phyloP scores from a whole-genome alignment of 1,139 yeast genomes.

The Hanseniaspora uvarum region DNA sequence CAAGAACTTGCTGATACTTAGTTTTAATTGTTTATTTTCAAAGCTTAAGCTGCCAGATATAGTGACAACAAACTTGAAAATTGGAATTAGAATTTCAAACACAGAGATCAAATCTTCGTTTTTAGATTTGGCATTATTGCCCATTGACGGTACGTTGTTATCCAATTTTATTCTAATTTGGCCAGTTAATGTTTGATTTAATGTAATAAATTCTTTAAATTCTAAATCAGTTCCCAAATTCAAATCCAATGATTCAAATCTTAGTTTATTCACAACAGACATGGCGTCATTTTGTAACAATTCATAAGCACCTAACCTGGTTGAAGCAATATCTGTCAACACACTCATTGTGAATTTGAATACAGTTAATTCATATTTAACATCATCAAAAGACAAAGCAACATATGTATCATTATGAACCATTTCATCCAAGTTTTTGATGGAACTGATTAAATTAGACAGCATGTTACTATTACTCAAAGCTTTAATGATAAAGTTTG shows the following conservation, averaged over 20 bases:
- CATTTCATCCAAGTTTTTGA: slow-evolving; percentile 60
- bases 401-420: slow-evolving; percentile 2
- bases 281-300: slow-evolving; percentile 66
- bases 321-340: slow-evolving; percentile 63
- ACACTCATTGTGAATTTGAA: slow-evolving; percentile 63
- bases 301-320: slow-evolving; percentile 65
- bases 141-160: slow-evolving; percentile 37
- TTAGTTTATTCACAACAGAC: slow-evolving; percentile 47
- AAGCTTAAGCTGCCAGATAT: slow-evolving; percentile 70
- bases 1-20: slow-evolving; percentile 46
- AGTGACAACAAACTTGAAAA: slow-evolving; percentile 63
- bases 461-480: slow-evolving; percentile 59
- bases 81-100: slow-evolving; percentile 64
- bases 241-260: slow-evolving; percentile 59
- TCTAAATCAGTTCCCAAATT: slow-evolving; percentile 57
- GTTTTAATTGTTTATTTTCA: slow-evolving; percentile 54
- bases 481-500: slow-evolving; percentile 50
- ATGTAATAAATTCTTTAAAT: slow-evolving; percentile 29
- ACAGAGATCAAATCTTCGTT: slow-evolving; percentile 38
- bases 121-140: slow-evolving; percentile 22
- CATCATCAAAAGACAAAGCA: slow-evolving; percentile 39
- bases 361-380: slow-evolving; percentile 63
- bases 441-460: slow-evolving; percentile 51
- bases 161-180: slow-evolving; percentile 39
- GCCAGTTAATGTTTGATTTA: slow-evolving; percentile 17